Base-by-base conservation (phyloP, 306 rosid species). In the Castanospermum australe region DNA sequence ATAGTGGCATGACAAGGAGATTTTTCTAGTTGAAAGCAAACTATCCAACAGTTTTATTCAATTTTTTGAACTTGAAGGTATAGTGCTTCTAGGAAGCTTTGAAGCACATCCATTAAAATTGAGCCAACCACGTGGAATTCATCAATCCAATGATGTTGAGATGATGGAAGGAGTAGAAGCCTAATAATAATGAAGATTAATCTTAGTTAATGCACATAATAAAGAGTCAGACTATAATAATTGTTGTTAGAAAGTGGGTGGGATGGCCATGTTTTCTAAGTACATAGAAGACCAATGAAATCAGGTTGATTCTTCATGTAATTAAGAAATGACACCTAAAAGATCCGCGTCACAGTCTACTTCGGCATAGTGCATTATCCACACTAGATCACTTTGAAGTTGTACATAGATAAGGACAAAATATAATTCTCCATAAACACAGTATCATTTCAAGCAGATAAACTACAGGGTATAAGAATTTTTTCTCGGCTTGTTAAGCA, bases 301-400 rank as follows among this genome's bases (percentile, higher is more conserved):
- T 38, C 57, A 65, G 25, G 84, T 72, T 73, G 67, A 41, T 55
- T 54, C 57, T 54, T 41, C 79, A 73, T 72, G 38, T 61, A 63
- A 54, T 63, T 15, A 45, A 45, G 33, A 33, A 35, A 21, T 51
- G 64, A 71, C 21, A 51, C 13, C 64, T 35, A 48, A 41, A 62
- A 50, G 22, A 17, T 59, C 18, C 36, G 32, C 24, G 35, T 63
- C 56, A 54, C 39, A 28, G 33, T 47, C 79, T 28, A 63, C 79
- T 52, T 17, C 25, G 60, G 39, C 47, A 25, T 47, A 67, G 64
- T 67, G 74, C 69, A 50, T 42, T 13, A 42, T 69, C 76, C 84
- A 62, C 79, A 24, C 71, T 54, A 57, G 28, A 56, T 38, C 55
- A 35, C 22, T 25, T 28, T 11, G 41, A 73, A 62, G 41, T 18